These are phyloP conservation scores for Chrysanthemum makinoi DNA, from an alignment of 129 eudicot genomes.

Conservation along the genomic window DNA sequence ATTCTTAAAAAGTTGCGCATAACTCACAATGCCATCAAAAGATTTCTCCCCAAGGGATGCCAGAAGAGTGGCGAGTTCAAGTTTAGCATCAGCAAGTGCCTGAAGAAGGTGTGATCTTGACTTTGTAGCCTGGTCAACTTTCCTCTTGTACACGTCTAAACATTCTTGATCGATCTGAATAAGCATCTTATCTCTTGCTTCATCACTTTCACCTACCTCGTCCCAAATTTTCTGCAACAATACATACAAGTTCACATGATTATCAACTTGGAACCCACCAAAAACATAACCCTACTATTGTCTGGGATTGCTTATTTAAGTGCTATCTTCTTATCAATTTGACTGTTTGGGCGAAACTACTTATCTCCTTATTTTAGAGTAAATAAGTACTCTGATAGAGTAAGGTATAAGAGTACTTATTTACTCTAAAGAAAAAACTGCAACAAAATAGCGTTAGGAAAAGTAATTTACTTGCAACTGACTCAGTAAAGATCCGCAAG, in stretches of 20 bases:
- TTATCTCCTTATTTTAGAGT: not conserved
- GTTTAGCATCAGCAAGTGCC: constrained; percentile 58
- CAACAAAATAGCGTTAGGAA: not conserved
- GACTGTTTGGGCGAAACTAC: not conserved
- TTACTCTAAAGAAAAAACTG: not conserved
- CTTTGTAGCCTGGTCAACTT: constrained; percentile 67
- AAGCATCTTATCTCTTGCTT: constrained; percentile 92
- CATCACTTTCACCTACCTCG: constrained; percentile 94
- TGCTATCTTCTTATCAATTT: no score
- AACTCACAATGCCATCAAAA: constrained; percentile 52
- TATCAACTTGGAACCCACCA: not conserved
- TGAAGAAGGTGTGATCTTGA: constrained; percentile 58
- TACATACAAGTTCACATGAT: constrained; percentile 4
- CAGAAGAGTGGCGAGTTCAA: constrained; percentile 53
- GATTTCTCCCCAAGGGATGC: constrained; percentile 68
- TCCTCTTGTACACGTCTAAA: constrained; percentile 70
- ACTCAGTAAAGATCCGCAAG: constrained; percentile 77
- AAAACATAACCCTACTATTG: not conserved
- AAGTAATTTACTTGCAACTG: constrained; percentile 65
- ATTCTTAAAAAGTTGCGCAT: constrained; percentile 13
- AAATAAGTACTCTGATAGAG: not conserved
- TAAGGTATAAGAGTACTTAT: not conserved
- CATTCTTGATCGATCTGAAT: constrained; percentile 84
- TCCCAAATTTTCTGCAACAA: constrained; percentile 92
- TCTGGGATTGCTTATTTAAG: no score